Conservation (phyloP, 305 asterid genomes). For the Solanum hybrid region DNA sequence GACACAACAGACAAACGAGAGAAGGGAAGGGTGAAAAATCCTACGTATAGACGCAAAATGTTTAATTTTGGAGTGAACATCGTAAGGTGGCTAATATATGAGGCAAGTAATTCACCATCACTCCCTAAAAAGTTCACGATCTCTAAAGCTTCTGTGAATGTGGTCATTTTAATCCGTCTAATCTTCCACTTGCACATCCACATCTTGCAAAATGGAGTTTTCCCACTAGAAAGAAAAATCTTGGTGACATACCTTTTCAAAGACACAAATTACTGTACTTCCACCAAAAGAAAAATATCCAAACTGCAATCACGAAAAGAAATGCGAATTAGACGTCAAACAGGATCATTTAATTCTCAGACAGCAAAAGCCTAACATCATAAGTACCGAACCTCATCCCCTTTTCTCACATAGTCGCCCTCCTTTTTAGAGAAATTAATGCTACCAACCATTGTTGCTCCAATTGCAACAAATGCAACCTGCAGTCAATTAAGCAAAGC, state of each 20-base stretch:
- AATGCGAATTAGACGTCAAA: neutral
- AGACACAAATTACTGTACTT: constrained; percentile 90
- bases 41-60: neutral
- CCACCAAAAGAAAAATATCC: constrained; percentile 99
- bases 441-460: constrained; percentile 99
- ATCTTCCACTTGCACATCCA: neutral
- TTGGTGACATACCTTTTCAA: constrained; percentile 66
- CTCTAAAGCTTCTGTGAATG: neutral
- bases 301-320: constrained; percentile 41
- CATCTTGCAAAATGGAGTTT: neutral
- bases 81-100: neutral
- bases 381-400: constrained; percentile 70
- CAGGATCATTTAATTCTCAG: neutral
- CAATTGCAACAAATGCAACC: constrained; percentile 98
- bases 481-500: constrained; percentile 24
- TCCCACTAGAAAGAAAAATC: neutral
- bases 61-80: neutral
- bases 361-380: neutral
- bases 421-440: constrained; percentile 58
- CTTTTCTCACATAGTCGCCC: constrained; percentile 73
- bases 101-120: neutral
- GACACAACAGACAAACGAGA: neutral
- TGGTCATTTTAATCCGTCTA: neutral
- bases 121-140: neutral
- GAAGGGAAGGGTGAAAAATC: neutral